phyloP scores from a whole-genome alignment of 2,329 filamentous ascomycete genomes.

The Teratosphaeriaceae sp. region DNA sequence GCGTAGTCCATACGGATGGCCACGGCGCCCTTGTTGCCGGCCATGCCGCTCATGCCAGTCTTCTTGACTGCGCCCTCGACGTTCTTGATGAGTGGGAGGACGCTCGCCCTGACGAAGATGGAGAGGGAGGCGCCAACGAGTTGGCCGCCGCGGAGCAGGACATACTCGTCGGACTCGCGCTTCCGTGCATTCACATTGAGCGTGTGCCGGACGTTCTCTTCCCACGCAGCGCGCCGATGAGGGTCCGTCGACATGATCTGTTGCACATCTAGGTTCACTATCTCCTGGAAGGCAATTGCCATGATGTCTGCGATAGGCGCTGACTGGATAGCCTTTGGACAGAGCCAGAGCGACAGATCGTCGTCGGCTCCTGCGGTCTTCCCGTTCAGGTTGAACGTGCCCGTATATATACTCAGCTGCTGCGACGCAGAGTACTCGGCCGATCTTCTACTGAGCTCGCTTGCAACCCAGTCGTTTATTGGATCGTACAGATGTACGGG shows the following conservation, averaged over 20 bases:
- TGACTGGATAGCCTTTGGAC: slow-evolving; percentile 53
- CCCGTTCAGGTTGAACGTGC: slow-evolving; percentile 94
- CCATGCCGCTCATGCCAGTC: slow-evolving; percentile 90
- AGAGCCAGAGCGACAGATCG: slow-evolving; percentile 82
- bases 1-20: slow-evolving; percentile 94
- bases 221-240: slow-evolving; percentile 76
- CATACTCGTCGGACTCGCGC: slow-evolving; percentile 69
- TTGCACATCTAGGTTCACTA: slow-evolving; percentile 94
- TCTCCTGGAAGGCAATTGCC: slow-evolving; percentile 92
- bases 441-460: slow-evolving; percentile 61
- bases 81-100: slow-evolving; percentile 80
- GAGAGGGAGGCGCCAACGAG: slow-evolving; percentile 89
- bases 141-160: slow-evolving; percentile 84
- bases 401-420: slow-evolving; percentile 72
- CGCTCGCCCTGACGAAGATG: slow-evolving; percentile 78
- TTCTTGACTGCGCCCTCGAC: slow-evolving; percentile 96
- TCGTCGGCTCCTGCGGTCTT: slow-evolving; percentile 68
- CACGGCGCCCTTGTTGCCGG: slow-evolving; percentile 95
- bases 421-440: slow-evolving; percentile 70
- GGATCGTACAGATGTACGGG: slow-evolving; percentile 88
- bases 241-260: slow-evolving; percentile 99
- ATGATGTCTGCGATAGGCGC: slow-evolving; percentile 72
- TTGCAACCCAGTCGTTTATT: slow-evolving; percentile 81
- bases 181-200: slow-evolving; percentile 65
- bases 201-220: slow-evolving; percentile 68